A percentile compares a stretch with the other conserved stretches of the same genome.
phyloP scores from a whole-genome alignment of 352 stramenopile species.

The Phytophthora sojae region DNA sequence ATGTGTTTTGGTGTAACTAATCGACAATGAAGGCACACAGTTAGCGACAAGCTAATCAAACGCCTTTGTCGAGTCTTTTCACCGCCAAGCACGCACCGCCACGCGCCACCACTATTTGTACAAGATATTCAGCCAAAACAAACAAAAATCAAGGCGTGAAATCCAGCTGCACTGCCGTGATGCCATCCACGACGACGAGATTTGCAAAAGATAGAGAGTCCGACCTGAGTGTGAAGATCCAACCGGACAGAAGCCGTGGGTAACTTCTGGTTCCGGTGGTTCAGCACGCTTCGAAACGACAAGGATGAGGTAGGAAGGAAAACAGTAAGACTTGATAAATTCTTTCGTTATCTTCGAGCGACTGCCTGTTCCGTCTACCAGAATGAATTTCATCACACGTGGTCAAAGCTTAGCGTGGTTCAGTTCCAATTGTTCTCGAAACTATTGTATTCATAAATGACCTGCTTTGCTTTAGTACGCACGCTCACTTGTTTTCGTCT shows the following conservation, averaged over 20 bases:
- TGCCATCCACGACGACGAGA: constrained; percentile 13
- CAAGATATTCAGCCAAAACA: constrained; percentile 53
- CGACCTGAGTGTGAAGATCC: constrained; percentile 21
- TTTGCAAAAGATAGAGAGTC: constrained; percentile 44
- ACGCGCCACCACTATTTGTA: constrained; percentile 47
- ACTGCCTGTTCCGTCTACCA: neutral
- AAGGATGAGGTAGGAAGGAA: constrained; percentile 42
- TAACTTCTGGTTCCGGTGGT: constrained; percentile 41
- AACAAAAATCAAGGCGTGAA: constrained; percentile 38
- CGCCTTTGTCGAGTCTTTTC: constrained; percentile 33
- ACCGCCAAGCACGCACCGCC: constrained; percentile 34
- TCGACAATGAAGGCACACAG: constrained; percentile 41
- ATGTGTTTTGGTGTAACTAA: constrained; percentile 49
- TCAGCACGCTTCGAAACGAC: constrained; percentile 23
- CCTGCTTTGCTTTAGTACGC: neutral
- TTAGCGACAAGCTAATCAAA: constrained; percentile 25
- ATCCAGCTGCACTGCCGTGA: constrained; percentile 21
- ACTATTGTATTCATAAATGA: neutral
- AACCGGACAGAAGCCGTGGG: constrained; percentile 36
- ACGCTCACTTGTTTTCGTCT: constrained; percentile 9
- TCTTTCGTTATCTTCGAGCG: constrained; percentile 36
- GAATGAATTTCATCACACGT: no score
- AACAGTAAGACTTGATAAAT: constrained; percentile 46
- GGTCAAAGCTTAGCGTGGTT: no score
- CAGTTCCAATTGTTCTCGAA: no score